These are phyloP conservation scores for Erysiphe pulchra DNA, from an alignment of 2,329 filamentous ascomycete species.

Conservation along the genomic window DNA sequence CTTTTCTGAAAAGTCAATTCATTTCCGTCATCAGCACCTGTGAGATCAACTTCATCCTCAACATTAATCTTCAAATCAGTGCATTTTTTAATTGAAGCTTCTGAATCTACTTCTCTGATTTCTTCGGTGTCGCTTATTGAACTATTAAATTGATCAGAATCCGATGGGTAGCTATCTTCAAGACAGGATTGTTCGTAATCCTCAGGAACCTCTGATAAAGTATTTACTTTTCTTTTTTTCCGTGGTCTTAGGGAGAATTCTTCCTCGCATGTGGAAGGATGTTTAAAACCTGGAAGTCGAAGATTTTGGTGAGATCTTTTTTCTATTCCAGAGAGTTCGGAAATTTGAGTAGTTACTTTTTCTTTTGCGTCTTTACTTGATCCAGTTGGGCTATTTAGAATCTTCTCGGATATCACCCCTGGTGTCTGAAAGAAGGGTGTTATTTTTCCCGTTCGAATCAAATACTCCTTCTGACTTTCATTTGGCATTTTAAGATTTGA, in stretches of 20 bases:
- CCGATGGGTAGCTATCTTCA: slow-evolving; percentile 12
- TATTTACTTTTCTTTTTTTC: slow-evolving; percentile 24
- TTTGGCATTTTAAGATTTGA: slow-evolving; percentile 41
- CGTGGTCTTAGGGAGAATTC: slow-evolving; percentile 33
- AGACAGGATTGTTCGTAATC: slow-evolving; percentile 7
- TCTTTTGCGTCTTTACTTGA: slow-evolving; percentile 64
- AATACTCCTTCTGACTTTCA: slow-evolving; percentile 65
- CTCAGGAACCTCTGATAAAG: slow-evolving; percentile 8
- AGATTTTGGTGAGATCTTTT: slow-evolving; percentile 46
- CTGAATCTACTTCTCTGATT: slow-evolving; percentile 16
- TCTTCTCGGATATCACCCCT: slow-evolving; percentile 26
- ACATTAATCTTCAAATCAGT: slow-evolving; percentile 5
- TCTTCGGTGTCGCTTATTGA: slow-evolving; percentile 13
- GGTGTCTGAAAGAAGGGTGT: slow-evolving; percentile 65
- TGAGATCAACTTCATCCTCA: slow-evolving; percentile 13
- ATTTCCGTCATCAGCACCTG: slow-evolving; percentile 59
- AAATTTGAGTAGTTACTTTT: slow-evolving; percentile 21
- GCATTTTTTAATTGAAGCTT: slow-evolving; percentile 14
- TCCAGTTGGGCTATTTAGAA: slow-evolving; percentile 46
- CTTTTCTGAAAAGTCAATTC: slow-evolving; percentile 56
- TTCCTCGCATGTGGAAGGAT: slow-evolving; percentile 19
- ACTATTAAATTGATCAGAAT: slow-evolving; percentile 9
- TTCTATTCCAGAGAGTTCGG: slow-evolving; percentile 17
- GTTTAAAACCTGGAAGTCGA: slow-evolving; percentile 44
- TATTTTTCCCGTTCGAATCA: slow-evolving; percentile 91